Conservation (phyloP, 306 rosid genomes). For the Trifolium fragiferum region DNA sequence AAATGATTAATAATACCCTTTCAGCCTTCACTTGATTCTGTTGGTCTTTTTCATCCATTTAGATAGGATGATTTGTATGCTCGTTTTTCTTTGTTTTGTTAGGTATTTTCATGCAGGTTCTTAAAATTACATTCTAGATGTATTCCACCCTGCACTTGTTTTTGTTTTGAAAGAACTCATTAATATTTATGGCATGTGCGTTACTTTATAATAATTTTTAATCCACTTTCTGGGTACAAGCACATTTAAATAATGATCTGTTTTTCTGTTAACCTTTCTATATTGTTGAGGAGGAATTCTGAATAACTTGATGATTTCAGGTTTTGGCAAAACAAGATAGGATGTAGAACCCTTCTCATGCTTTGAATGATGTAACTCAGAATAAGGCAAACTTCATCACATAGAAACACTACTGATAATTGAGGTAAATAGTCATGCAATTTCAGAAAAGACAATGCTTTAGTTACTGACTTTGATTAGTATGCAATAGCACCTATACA, state of each 20-base stretch:
- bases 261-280: constrained; percentile 17
- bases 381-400: constrained; percentile 49
- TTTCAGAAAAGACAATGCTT: constrained; percentile 45
- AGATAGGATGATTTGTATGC: neutral
- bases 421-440: constrained; percentile 72
- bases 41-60: neutral
- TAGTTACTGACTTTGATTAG: constrained; percentile 44
- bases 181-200: constrained; percentile 30
- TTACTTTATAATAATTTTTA: constrained; percentile 3
- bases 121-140: constrained; percentile 11
- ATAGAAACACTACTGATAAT: constrained; percentile 50
- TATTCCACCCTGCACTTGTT: neutral
- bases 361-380: constrained; percentile 50
- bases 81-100: neutral
- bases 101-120: constrained; percentile 11
- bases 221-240: neutral
- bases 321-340: constrained; percentile 51
- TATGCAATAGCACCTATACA: constrained; percentile 44
- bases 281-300: constrained; percentile 40
- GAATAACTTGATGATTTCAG: constrained; percentile 59
- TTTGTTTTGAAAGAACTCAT: neutral
- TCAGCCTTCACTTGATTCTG: neutral
- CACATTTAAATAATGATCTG: neutral
- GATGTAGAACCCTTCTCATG: constrained; percentile 47
- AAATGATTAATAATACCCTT: neutral